phyloP scores from a whole-genome alignment of 768 basidiomycete species.

The Paxillus involutus region DNA sequence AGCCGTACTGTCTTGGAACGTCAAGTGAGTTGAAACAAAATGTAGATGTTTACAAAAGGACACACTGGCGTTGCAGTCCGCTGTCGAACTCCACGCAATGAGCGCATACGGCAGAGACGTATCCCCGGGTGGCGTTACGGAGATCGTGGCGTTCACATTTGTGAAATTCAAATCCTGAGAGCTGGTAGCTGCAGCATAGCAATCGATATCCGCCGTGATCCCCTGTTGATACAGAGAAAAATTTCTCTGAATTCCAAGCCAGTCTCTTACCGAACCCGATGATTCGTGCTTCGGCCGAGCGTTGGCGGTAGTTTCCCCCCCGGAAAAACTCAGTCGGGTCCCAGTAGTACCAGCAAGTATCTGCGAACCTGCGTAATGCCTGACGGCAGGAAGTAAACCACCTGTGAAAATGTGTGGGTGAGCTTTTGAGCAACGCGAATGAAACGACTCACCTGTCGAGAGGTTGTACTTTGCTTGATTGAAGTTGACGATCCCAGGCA shows the following conservation, averaged over 20 bases:
- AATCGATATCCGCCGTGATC: neutral
- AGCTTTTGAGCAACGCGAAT: no score
- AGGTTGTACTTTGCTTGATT: constrained; percentile 18
- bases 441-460: constrained; percentile 7
- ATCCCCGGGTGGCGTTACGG: neutral
- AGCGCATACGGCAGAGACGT: no score
- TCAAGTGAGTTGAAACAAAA: no score
- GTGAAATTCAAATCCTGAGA: neutral
- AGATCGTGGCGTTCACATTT: neutral
- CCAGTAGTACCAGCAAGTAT: neutral
- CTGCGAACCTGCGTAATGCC: no score
- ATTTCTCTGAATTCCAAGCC: neutral
- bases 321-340: no score
- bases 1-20: neutral
- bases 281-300: neutral
- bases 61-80: constrained; percentile 1
- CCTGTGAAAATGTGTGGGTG: neutral
- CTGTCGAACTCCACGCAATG: neutral
- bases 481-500: constrained; percentile 10
- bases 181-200: neutral
- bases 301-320: neutral
- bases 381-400: constrained; percentile 8
- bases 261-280: neutral
- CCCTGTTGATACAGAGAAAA: constrained; percentile 16
- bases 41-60: neutral